Evolutionary conservation across 768 basidiomycete species (phyloP).

Genomic region (Amanita molliuscula): DNA sequence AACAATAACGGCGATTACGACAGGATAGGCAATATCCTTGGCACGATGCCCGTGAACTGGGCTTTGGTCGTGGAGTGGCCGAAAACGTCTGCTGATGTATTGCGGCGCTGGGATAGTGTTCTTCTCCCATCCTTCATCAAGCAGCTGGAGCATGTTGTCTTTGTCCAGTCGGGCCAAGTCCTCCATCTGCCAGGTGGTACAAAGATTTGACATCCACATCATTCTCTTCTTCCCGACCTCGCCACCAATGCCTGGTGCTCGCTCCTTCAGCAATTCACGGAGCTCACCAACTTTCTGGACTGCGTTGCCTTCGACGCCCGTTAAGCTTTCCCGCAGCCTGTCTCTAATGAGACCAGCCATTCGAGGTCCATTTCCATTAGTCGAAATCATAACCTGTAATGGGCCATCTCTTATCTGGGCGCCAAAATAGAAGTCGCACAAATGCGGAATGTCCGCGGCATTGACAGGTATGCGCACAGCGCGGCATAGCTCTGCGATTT

Average conservation of each 20-base stretch:
- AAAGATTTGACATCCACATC: constrained; percentile 86
- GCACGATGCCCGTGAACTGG: background rate
- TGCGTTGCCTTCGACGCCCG: constrained; percentile 63
- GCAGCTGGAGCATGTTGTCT: constrained; percentile 45
- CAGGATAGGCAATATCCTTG: background rate
- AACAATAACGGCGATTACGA: constrained; percentile 26
- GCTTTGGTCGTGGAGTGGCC: background rate
- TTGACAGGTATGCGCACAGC: constrained; percentile 75
- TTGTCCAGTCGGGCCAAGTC: constrained; percentile 69
- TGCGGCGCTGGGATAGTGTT: constrained; percentile 33
- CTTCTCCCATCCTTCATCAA: constrained; percentile 85
- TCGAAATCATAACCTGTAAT: constrained; percentile 92
- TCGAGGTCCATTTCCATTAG: constrained; percentile 87
- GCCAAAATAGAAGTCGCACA: constrained; percentile 98
- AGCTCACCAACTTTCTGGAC: constrained; percentile 74
- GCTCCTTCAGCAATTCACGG: constrained; percentile 59
- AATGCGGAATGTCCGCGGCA: constrained; percentile 90
- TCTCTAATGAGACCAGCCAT: constrained; percentile 77
- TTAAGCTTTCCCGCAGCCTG: constrained; percentile 57
- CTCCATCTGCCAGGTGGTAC: constrained; percentile 78
- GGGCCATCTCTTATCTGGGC: constrained; percentile 86
- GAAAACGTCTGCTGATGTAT: constrained; percentile 24
- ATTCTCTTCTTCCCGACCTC: constrained; percentile 69
- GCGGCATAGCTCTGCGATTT: constrained; percentile 66
- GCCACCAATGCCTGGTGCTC: constrained; percentile 79